Percentiles rank a stretch among this genome's conserved stretches.
phyloP scores from a whole-genome alignment of 495 filamentous ascomycete genomes.

The Neurospora sp. region DNA sequence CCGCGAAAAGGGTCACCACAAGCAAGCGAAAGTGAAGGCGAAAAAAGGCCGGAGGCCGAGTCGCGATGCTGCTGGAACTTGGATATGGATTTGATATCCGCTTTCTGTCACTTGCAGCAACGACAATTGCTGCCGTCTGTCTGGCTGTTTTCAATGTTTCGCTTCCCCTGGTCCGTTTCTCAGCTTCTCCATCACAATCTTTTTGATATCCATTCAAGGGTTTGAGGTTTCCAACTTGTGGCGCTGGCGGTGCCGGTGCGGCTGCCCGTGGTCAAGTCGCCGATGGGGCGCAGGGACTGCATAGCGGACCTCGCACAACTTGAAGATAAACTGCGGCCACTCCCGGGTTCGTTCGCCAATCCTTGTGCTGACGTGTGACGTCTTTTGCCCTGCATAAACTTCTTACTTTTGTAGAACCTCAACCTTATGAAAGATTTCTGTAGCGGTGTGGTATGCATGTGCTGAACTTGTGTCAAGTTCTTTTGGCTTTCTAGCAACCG shows the following conservation, averaged over 20 bases:
- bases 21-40: neutral
- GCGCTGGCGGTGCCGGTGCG: neutral
- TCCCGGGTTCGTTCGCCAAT: neutral
- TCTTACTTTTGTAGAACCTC: neutral
- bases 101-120: neutral
- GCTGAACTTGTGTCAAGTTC: neutral
- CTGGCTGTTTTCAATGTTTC: neutral
- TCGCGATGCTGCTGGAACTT: neutral
- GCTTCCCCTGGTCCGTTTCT: neutral
- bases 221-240: neutral
- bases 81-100: neutral
- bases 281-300: neutral
- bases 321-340: neutral
- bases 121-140: neutral
- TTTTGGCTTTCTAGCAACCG: neutral
- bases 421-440: neutral
- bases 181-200: neutral
- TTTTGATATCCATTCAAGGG: neutral
- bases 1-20: neutral
- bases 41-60: neutral
- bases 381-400: neutral
- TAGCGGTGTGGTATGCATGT: neutral
- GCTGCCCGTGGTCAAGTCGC: neutral
- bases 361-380: neutral
- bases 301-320: neutral